Conservation (phyloP, 2,329 filamentous ascomycete species). For the Fusarium sp. region DNA sequence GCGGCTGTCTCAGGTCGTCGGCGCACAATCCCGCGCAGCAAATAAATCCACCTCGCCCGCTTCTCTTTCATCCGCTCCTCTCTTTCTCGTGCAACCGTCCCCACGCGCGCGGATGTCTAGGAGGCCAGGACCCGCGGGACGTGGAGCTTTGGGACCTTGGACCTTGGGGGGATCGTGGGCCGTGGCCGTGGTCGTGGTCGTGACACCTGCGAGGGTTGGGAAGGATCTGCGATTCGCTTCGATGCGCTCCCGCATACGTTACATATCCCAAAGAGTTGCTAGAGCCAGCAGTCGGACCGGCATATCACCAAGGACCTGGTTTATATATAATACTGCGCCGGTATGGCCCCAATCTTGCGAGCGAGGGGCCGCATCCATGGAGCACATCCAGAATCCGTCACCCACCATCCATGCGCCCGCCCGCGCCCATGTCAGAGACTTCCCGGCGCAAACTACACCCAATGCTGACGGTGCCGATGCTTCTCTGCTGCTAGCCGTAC, state of each 20-base stretch:
- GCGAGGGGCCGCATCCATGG: no score
- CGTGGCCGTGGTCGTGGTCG: slow-evolving; percentile 9
- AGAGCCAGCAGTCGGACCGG: slow-evolving; percentile 13
- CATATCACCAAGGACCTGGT: slow-evolving; percentile 35
- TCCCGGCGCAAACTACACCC: slow-evolving; percentile 5
- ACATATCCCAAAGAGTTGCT: slow-evolving; percentile 11
- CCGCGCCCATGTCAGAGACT: slow-evolving; percentile 11
- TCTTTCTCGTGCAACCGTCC: slow-evolving; percentile 42
- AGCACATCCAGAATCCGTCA: no score
- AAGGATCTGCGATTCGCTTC: slow-evolving; percentile 38
- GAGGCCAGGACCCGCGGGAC: slow-evolving; percentile 20
- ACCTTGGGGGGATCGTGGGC: slow-evolving; percentile 23
- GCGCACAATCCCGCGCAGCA: slow-evolving; percentile 42
- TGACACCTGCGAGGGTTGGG: slow-evolving; percentile 24
- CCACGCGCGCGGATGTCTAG: slow-evolving; percentile 39
- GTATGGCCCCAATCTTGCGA: no score
- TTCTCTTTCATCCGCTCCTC: slow-evolving; percentile 30
- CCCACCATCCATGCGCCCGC: slow-evolving; percentile 23
- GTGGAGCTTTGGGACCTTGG: slow-evolving; percentile 33
- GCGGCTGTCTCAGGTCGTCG: slow-evolving; percentile 47
- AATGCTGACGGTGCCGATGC: no score
- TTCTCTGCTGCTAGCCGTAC: slow-evolving; percentile 14
- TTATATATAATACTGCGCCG: slow-evolving; percentile 31
- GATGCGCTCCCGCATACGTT: slow-evolving; percentile 19
- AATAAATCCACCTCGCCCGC: slow-evolving; percentile 31